Conservation (phyloP, 2,329 filamentous ascomycete genomes). For the Sporothrix sp. region DNA sequence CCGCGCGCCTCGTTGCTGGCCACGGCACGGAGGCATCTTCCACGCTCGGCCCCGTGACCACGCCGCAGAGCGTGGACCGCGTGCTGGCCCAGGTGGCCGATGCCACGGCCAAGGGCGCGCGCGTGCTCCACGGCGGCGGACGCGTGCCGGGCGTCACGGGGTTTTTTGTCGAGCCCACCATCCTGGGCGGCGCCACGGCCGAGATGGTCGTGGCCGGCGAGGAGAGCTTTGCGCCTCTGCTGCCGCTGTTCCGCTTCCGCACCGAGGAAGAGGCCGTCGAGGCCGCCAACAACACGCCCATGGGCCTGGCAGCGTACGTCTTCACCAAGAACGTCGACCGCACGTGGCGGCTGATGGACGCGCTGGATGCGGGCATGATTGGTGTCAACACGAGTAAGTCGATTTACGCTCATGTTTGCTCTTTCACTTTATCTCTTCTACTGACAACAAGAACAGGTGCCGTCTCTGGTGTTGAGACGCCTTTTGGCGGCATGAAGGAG, state of each 20-base stretch:
- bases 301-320: constrained; percentile 26
- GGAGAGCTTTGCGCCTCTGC: constrained; percentile 49
- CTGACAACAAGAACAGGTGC: neutral
- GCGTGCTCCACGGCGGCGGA: constrained; percentile 35
- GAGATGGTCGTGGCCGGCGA: constrained; percentile 38
- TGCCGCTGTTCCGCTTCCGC: constrained; percentile 44
- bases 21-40: constrained; percentile 20
- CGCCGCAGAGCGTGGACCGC: constrained; percentile 23
- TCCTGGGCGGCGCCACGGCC: constrained; percentile 34
- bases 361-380: constrained; percentile 55
- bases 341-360: constrained; percentile 34
- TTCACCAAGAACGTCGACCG: constrained; percentile 25
- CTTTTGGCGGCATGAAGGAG: constrained; percentile 21
- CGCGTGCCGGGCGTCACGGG: constrained; percentile 44
- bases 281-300: constrained; percentile 39
- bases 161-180: constrained; percentile 36
- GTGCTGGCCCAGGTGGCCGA: constrained; percentile 23
- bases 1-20: constrained; percentile 16
- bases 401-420: no score
- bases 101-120: constrained; percentile 18
- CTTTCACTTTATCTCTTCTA: neutral
- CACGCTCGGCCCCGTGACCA: constrained; percentile 29
- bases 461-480: constrained; percentile 15
- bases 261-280: constrained; percentile 44
- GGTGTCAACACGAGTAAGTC: constrained; percentile 24